Conservation (phyloP, 768 basidiomycete genomes). For the Sutorius australiensis region DNA sequence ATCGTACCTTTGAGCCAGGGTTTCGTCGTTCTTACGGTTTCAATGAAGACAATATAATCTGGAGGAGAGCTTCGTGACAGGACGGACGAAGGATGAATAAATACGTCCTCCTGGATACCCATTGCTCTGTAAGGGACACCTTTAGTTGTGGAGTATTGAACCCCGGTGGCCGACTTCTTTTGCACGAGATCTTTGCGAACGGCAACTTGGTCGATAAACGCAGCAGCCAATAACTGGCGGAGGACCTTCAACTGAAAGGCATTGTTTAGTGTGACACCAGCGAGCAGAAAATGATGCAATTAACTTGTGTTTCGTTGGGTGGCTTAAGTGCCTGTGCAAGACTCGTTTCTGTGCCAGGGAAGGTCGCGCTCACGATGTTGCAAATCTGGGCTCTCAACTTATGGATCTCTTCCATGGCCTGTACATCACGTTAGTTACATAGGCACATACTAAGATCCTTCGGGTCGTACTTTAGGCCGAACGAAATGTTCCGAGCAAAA, state of each 20-base stretch:
- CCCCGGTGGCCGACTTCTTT: constrained; percentile 52
- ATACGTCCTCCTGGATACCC: constrained; percentile 82
- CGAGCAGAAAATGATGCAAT: constrained; percentile 4
- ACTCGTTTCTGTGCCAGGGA: constrained; percentile 57
- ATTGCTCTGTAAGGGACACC: constrained; percentile 82
- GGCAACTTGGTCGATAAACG: constrained; percentile 94
- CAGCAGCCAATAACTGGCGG: constrained; percentile 81
- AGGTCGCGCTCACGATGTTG: constrained; percentile 77
- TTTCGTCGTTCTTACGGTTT: constrained; percentile 70
- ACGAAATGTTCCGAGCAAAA: constrained; percentile 93
- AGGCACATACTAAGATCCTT: neutral
- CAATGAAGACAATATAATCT: constrained; percentile 81
- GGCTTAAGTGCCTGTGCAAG: constrained; percentile 67
- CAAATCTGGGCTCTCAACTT: constrained; percentile 89
- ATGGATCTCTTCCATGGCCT: constrained; percentile 99
- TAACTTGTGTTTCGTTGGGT: constrained; percentile 74
- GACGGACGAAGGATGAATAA: constrained; percentile 87
- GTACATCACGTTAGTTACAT: neutral
- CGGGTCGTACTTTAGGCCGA: constrained; percentile 64
- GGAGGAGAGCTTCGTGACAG: constrained; percentile 68
- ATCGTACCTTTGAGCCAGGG: constrained; percentile 76
- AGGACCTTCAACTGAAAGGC: constrained; percentile 79
- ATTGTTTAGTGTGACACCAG: neutral
- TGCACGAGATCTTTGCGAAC: constrained; percentile 80
- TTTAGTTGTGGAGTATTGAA: constrained; percentile 69